Evolutionary conservation across 2,329 filamentous ascomycete species (phyloP).

Genomic region (Ceratocystis alfenasii): DNA sequence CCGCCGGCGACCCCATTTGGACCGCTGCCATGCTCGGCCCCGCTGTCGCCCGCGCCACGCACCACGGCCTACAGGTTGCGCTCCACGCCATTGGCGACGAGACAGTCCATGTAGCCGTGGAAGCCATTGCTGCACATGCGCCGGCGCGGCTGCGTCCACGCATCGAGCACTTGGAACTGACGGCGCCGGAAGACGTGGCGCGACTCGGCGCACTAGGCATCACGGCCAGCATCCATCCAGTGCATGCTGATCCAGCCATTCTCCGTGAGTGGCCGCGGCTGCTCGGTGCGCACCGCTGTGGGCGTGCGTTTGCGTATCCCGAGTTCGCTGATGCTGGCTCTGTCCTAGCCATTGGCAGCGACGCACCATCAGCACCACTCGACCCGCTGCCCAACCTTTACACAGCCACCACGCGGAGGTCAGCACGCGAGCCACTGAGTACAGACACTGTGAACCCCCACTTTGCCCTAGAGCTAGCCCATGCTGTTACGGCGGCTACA

Average conservation of each 20-base stretch:
- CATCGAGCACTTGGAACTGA: slow-evolving; percentile 54
- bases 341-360: slow-evolving; percentile 44
- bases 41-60: slow-evolving; percentile 43
- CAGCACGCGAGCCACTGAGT: slow-evolving; percentile 37
- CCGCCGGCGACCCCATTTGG: slow-evolving; percentile 43
- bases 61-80: slow-evolving; percentile 46
- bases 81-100: slow-evolving; percentile 55
- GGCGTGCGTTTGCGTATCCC: slow-evolving; percentile 50
- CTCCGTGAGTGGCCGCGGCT: slow-evolving; percentile 49
- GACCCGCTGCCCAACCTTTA: slow-evolving; percentile 45
- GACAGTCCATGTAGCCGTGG: slow-evolving; percentile 45
- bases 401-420: slow-evolving; percentile 45
- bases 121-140: slow-evolving; percentile 38
- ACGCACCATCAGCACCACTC: slow-evolving; percentile 48
- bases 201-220: slow-evolving; percentile 48
- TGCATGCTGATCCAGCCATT: slow-evolving; percentile 49
- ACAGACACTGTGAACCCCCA: slow-evolving; percentile 39
- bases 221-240: slow-evolving; percentile 47
- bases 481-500: slow-evolving; percentile 44
- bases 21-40: slow-evolving; percentile 38
- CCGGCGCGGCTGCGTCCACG: slow-evolving; percentile 42
- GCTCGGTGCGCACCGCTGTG: slow-evolving; percentile 42
- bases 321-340: slow-evolving; percentile 47
- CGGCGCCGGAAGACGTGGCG: slow-evolving; percentile 41
- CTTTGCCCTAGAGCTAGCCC: slow-evolving; percentile 41